Evolutionary conservation across 2,329 filamentous ascomycete genomes (phyloP).

Genomic region (Exophiala mesophila): DNA sequence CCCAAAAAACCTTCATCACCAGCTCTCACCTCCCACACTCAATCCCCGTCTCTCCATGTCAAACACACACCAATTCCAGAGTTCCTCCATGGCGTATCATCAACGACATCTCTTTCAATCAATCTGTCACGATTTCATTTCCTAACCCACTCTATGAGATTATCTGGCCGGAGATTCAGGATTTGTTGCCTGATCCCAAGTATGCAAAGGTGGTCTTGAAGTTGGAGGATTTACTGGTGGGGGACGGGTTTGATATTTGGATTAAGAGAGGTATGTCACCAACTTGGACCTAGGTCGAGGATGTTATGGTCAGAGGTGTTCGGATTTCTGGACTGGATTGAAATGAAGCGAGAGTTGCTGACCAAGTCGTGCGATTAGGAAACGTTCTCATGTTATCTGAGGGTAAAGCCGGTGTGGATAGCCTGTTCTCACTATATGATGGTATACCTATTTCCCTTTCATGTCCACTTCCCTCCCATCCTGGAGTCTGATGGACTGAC

Average conservation of each 20-base stretch:
- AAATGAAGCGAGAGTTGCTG: too few relatives aligned
- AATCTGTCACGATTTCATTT: conserved; percentile 66
- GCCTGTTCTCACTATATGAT: conserved; percentile 64
- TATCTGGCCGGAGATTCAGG: conserved; percentile 51
- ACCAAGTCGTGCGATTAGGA: conserved; percentile 50
- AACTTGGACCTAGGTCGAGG: not conserved
- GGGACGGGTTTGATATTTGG: conserved; percentile 75
- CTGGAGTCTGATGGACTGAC: too few relatives aligned
- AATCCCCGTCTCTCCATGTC: too few relatives aligned
- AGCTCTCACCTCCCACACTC: too few relatives aligned
- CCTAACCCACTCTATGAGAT: conserved; percentile 47
- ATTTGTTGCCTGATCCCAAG: conserved; percentile 34
- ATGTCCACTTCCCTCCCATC: too few relatives aligned
- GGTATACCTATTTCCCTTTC: too few relatives aligned
- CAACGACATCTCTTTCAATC: conserved; percentile 59
- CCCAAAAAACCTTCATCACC: too few relatives aligned
- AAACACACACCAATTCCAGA: conserved; percentile 39
- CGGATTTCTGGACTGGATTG: not conserved
- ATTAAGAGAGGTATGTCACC: conserved; percentile 67
- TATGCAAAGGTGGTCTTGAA: conserved; percentile 70
- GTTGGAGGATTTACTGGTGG: conserved; percentile 65
- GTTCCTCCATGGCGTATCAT: conserved; percentile 73
- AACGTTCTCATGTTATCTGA: conserved; percentile 80
- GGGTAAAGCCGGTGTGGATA: conserved; percentile 65
- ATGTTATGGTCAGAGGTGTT: not conserved